Base-by-base conservation (phyloP, 73 alveolate species). In the Paramecium pentaurelia region DNA sequence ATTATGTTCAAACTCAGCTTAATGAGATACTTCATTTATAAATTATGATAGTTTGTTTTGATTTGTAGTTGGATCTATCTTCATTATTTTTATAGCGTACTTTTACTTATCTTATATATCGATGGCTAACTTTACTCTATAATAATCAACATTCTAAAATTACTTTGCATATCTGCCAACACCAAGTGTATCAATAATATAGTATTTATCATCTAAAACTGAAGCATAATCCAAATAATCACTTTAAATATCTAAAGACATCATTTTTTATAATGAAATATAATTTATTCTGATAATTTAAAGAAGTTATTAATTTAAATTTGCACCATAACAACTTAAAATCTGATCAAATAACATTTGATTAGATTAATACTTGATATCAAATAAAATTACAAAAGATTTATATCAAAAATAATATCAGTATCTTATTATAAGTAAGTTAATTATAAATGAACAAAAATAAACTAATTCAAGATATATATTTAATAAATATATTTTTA, bases 161-260 rank as follows among this genome's bases (percentile, higher is more conserved):
- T 80, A 80, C 91, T 80, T 80, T 14, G 91, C 91, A 47, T 80
- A 80, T 80, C 91, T 22, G 12, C 91, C 91, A 0, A 45, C 47
- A 20, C 91, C 91, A 45, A 80, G 45, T 45, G 91, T 44, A 22
- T 80, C 91, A 47, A 80, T 49, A 20, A 80, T 80, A 8, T 16
- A 18, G 34, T 44, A 80, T n/a, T 80, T 45, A 14, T 47, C 91
- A 80, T 80, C 91, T 4, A 80, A 27, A 16, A 80, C 47, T 44
- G 91, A 80, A 38, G 91, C 91, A 49, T 80, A 80, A 22, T 80
- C 91, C 34, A 80, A 49, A 49, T 80, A 80, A 80, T 80, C 91
- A 80, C 58, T 80, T 80, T 80, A 80, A 80, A 80, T 80, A 45
- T 80, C 91, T 45, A 49, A 49, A 80, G 91, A 42, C 71, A 80